These are phyloP conservation scores for Diatrype stigma DNA, from an alignment of 2,329 filamentous ascomycete genomes.

Conservation along the genomic window DNA sequence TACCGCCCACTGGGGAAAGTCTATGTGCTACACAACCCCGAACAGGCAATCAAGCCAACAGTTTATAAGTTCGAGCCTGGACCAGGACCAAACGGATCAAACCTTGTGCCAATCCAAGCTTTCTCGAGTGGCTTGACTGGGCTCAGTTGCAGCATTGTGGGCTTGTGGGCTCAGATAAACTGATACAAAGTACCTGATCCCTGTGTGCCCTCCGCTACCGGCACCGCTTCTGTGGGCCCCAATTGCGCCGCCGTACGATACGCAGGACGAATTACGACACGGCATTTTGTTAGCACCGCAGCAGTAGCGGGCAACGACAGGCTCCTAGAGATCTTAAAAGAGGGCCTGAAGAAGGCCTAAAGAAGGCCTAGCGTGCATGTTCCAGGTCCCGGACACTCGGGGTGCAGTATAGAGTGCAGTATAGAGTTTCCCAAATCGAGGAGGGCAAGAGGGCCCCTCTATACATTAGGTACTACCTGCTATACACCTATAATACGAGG, in stretches of 20 bases:
- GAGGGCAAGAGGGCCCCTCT: neutral
- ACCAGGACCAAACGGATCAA: neutral
- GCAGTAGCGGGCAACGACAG: neutral
- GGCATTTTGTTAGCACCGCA: no score
- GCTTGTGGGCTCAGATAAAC: neutral
- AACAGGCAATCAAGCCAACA: neutral
- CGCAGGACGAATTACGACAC: no score
- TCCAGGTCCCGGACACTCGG: neutral
- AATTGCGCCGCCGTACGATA: no score
- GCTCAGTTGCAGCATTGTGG: neutral
- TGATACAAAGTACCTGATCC: neutral
- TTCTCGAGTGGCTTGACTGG: neutral
- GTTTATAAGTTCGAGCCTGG: neutral
- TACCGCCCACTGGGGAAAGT: no score
- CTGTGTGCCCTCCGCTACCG: neutral
- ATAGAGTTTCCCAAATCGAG: neutral
- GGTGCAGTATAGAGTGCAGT: neutral
- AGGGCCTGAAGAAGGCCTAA: neutral
- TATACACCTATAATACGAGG: no score
- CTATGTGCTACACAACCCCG: neutral
- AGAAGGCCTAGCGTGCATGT: neutral
- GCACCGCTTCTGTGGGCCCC: neutral
- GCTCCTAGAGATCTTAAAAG: neutral
- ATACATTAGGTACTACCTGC: neutral
- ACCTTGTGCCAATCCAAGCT: neutral